These are phyloP conservation scores for Apiosordaria backusii DNA, from an alignment of 495 filamentous ascomycete genomes.

Conservation along the genomic window DNA sequence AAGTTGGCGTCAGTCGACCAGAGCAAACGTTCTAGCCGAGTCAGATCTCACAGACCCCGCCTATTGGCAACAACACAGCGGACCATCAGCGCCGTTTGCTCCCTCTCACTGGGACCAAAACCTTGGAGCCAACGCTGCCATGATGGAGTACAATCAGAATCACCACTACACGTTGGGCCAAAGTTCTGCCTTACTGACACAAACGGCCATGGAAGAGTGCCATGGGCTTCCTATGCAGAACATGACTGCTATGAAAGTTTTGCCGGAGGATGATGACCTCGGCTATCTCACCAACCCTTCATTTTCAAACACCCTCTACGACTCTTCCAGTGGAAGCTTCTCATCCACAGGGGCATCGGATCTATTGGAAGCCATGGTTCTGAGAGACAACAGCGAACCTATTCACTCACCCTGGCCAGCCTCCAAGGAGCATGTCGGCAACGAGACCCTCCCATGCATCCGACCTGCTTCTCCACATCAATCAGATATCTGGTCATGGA, in stretches of 20 bases:
- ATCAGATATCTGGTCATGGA: not conserved
- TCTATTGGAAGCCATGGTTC: not conserved
- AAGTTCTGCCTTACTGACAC: not conserved
- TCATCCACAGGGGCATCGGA: not conserved
- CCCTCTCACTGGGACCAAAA: not conserved
- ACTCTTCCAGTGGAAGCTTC: not conserved
- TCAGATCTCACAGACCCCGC: not conserved
- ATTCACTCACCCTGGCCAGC: not conserved
- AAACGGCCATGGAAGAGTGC: not conserved
- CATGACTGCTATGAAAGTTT: not conserved
- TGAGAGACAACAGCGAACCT: not conserved
- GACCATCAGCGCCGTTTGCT: not conserved
- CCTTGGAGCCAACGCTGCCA: not conserved
- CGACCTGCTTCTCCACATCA: not conserved
- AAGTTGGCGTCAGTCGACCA: not conserved
- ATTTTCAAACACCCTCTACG: not conserved
- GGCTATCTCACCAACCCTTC: not conserved
- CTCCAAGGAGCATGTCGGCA: not conserved
- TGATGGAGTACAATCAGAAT: constrained; percentile 1
- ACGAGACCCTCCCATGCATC: not conserved
- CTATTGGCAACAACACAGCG: not conserved
- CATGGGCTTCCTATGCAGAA: not conserved
- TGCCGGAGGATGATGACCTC: not conserved
- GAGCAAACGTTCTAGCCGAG: not conserved
- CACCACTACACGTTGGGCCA: not conserved